Base-by-base conservation (phyloP, 1,284 basidiomycete species). In the Sporisorium exsertum region DNA sequence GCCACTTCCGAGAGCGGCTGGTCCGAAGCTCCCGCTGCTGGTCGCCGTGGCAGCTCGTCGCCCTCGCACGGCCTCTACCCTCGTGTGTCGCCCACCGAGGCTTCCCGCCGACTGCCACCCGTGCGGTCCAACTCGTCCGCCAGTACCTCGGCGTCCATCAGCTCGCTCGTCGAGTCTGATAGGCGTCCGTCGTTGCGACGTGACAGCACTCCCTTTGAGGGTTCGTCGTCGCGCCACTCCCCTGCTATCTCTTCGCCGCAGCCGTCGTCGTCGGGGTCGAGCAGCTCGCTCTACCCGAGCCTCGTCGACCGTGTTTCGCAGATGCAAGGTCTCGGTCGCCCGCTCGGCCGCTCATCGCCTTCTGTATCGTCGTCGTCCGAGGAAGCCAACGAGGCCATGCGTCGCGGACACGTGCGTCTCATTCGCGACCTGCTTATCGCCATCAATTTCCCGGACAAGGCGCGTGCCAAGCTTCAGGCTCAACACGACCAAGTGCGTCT, bases 391-490 rank as follows among this genome's bases (percentile, higher is more conserved):
- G 72, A 72, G 32, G 52, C 58, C 0, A 63, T 69, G 53, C 64
- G 78, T 27, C 60, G 65, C 27, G 57, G 65, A 24, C 80, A 81
- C 55, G 65, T 80, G 8, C 62, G 70, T 27, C 64, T 81, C 13
- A 81, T 81, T 24, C 55, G 74, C 7, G 72, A 77, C 37, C 60
- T 81, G 9, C 60, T 81, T 20, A 64, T 80, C 20, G 80, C 80
- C 32, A 76, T 81, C 73, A 81, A 81, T 61, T 79, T 74, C 49
- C 79, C 80, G 24, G 61, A 75, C 0, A n/a, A 59, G 55, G 62
- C 64, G 7, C 51, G 67, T 3, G 61, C 69, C 20, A 64, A 69
- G 47, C 26, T 69, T 5, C 56, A 54, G 16, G 52, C 46, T 13
- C 37, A 53, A 0, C 54, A 67, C 13, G 57, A 68, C 13, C 51